Conservation (phyloP, 2,329 filamentous ascomycete genomes). For the Rutstroemia sp. region DNA sequence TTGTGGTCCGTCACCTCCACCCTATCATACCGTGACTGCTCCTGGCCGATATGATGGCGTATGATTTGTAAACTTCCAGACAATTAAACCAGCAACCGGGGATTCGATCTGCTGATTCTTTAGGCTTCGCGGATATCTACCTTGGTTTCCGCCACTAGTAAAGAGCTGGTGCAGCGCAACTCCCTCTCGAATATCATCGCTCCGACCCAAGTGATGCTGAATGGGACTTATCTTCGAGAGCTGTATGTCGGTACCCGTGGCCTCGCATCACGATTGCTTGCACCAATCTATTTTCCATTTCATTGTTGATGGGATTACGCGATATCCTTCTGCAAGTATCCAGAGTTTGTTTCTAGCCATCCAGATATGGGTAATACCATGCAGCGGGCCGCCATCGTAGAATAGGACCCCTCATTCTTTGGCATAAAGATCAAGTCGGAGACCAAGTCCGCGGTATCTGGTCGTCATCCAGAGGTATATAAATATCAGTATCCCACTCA, state of each 20-base stretch:
- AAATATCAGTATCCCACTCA: background rate
- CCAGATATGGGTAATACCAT: background rate
- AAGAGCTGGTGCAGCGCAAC: background rate
- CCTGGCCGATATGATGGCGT: too few species aligned
- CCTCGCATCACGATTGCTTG: background rate
- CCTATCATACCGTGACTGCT: background rate
- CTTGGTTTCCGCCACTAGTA: slow-evolving; percentile 3
- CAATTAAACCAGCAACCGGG: background rate
- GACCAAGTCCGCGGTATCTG: background rate
- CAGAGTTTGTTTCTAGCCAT: background rate
- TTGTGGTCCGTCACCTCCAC: background rate
- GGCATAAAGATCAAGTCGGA: background rate
- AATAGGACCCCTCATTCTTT: background rate
- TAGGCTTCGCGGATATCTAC: background rate
- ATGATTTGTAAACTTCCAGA: background rate
- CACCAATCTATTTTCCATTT: background rate
- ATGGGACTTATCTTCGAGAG: background rate
- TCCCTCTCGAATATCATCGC: background rate
- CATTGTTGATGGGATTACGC: background rate
- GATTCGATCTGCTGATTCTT: background rate
- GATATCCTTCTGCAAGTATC: background rate
- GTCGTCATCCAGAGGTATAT: background rate
- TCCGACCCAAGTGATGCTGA: background rate
- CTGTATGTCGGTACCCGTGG: background rate
- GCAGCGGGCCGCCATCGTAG: background rate